Evolutionary conservation across 2,329 filamentous ascomycete species (phyloP).

Genomic region (Aureobasidium vineae): DNA sequence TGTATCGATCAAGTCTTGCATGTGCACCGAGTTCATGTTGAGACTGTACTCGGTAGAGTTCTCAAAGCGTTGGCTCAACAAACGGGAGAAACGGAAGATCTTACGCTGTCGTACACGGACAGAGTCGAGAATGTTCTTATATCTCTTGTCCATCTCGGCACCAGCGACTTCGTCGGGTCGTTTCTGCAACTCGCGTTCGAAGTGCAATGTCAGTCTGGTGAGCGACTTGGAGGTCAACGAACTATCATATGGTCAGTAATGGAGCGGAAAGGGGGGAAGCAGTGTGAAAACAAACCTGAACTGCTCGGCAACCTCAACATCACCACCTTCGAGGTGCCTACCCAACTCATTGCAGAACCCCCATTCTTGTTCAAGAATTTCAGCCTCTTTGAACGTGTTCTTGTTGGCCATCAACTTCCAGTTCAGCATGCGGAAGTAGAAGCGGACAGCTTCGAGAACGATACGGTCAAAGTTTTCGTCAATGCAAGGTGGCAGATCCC

Average conservation of each 20-base stretch:
- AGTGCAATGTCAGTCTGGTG: conserved; percentile 81
- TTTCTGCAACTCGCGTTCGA: conserved; percentile 84
- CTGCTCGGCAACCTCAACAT: conserved; percentile 96
- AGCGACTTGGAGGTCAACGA: conserved; percentile 91
- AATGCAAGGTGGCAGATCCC: conserved; percentile 93
- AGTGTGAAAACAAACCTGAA: conserved; percentile 53
- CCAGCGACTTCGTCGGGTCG: conserved; percentile 76
- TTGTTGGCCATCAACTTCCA: conserved; percentile 98
- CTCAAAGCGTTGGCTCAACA: conserved; percentile 90
- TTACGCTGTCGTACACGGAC: conserved; percentile 95
- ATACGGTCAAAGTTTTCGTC: conserved; percentile 94
- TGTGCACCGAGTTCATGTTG: conserved; percentile 64
- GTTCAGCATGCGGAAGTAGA: conserved; percentile 98
- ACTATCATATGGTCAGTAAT: conserved; percentile 34
- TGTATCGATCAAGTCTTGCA: conserved; percentile 76
- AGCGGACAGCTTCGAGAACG: conserved; percentile 88
- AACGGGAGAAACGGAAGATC: conserved; percentile 89
- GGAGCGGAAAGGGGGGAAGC: background rate
- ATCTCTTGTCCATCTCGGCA: conserved; percentile 91
- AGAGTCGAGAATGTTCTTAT: conserved; percentile 92
- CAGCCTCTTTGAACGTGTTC: conserved; percentile 98
- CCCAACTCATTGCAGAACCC: conserved; percentile 94
- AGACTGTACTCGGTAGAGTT: conserved; percentile 96
- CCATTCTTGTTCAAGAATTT: conserved; percentile 97
- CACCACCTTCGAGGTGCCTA: conserved; percentile 83